These are phyloP conservation scores for Dissoconium aciculare DNA, from an alignment of 2,329 filamentous ascomycete genomes.

Conservation along the genomic window DNA sequence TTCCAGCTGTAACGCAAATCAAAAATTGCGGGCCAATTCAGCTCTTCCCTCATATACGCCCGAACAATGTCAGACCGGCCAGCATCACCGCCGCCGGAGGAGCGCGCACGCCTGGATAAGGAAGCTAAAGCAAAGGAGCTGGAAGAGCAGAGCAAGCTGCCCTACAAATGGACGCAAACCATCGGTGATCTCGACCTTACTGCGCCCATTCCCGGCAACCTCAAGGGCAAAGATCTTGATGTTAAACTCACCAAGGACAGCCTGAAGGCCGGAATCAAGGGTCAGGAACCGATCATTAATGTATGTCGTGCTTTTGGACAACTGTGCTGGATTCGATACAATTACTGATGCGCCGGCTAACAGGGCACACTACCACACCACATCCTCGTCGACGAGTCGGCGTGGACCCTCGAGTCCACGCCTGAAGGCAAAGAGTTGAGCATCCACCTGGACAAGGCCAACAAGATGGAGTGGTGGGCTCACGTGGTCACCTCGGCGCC, in stretches of 20 bases:
- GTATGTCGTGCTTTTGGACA: too few relatives aligned
- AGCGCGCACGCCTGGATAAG: conserved; percentile 41
- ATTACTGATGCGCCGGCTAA: conserved; percentile 2
- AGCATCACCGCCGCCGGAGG: conserved; percentile 36
- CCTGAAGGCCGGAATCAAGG: conserved; percentile 71
- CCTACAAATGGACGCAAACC: conserved; percentile 95
- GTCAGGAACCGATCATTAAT: conserved; percentile 68
- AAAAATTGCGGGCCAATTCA: too few relatives aligned
- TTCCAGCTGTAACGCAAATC: too few relatives aligned
- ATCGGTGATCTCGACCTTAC: conserved; percentile 77
- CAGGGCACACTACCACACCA: conserved; percentile 75
- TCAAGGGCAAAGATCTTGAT: conserved; percentile 71
- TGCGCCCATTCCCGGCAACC: conserved; percentile 61
- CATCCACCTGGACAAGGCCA: conserved; percentile 85
- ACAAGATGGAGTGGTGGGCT: conserved; percentile 98
- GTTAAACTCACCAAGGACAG: conserved; percentile 68
- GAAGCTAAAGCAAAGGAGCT: conserved; percentile 56
- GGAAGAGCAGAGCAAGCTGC: conserved; percentile 76
- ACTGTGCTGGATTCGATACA: too few relatives aligned
- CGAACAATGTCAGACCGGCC: conserved; percentile 15
- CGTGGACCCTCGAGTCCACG: conserved; percentile 74
- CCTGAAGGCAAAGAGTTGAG: conserved; percentile 56
- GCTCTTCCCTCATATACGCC: too few relatives aligned
- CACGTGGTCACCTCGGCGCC: conserved; percentile 79
- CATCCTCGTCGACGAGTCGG: conserved; percentile 71